Evolutionary conservation across 1,284 basidiomycete genomes (phyloP).

Genomic region (Ustilago esculenta): DNA sequence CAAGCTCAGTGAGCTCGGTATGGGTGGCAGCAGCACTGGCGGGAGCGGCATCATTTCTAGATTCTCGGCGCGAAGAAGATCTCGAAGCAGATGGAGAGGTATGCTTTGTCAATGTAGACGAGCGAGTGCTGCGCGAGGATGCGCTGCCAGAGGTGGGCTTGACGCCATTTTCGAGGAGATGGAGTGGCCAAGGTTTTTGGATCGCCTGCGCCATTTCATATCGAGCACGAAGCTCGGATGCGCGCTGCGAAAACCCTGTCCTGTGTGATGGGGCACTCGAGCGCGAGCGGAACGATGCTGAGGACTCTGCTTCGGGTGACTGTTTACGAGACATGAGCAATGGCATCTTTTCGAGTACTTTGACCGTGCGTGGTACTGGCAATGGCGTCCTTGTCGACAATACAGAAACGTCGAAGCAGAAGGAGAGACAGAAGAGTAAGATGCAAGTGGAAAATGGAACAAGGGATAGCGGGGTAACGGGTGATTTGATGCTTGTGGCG

Average conservation of each 20-base stretch:
- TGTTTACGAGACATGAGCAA: conserved; percentile 22
- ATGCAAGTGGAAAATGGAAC: no score
- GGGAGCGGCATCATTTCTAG: no score
- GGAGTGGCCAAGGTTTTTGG: conserved; percentile 45
- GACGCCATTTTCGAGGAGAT: conserved; percentile 42
- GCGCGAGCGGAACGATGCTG: conserved; percentile 21
- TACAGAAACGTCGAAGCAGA: no score
- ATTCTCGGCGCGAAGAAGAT: background rate
- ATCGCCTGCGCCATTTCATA: conserved; percentile 51
- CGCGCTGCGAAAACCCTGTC: conserved; percentile 13
- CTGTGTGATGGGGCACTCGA: conserved; percentile 9
- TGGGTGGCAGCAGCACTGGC: background rate
- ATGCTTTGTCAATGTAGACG: background rate
- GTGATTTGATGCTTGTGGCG: no score
- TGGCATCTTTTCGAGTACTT: conserved; percentile 6
- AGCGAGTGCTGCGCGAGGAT: background rate
- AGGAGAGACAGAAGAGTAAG: no score
- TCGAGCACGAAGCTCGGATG: conserved; percentile 30
- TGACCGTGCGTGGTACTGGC: background rate
- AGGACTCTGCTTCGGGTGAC: conserved; percentile 15
- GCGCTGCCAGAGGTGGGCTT: conserved; percentile 8
- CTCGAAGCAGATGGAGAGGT: no score
- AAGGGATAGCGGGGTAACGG: no score
- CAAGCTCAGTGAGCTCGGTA: conserved; percentile 8
- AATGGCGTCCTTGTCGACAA: no score